These are phyloP conservation scores for Panicum miliaceum DNA, from an alignment of 176 grass and related monocot species.

Conservation along the genomic window DNA sequence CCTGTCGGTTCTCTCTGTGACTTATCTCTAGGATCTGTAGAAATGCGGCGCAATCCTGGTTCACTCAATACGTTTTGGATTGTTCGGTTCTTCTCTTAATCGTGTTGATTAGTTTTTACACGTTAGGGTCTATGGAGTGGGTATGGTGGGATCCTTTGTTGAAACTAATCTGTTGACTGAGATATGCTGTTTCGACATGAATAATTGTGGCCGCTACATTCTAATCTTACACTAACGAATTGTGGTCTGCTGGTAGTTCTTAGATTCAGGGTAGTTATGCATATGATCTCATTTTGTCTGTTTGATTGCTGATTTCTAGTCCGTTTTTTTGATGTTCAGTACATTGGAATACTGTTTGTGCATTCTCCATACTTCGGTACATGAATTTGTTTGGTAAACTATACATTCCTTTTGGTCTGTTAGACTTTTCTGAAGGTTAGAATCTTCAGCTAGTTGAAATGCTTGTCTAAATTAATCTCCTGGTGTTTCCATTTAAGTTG, in stretches of 20 bases:
- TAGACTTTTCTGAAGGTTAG: neutral
- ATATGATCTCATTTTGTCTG: neutral
- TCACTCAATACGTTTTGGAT: neutral
- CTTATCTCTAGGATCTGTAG: neutral
- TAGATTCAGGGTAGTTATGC: neutral
- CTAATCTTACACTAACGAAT: neutral
- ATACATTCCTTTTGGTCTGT: neutral
- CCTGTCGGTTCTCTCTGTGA: neutral
- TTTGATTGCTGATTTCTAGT: neutral
- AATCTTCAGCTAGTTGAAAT: neutral
- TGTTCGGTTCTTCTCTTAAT: no score
- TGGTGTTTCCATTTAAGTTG: neutral
- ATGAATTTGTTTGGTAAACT: neutral
- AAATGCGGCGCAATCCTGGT: neutral
- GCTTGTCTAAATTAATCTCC: neutral
- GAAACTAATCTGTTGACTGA: neutral
- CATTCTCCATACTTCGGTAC: neutral
- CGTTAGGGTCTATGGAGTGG: neutral
- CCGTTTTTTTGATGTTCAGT: neutral
- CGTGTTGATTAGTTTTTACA: neutral
- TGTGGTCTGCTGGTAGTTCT: neutral
- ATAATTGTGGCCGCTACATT: neutral
- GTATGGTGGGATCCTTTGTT: neutral
- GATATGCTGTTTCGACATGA: neutral
- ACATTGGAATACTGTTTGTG: neutral